These are phyloP conservation scores for Coniochaeta prunicola DNA, from an alignment of 2,329 filamentous ascomycete species.

Conservation along the genomic window DNA sequence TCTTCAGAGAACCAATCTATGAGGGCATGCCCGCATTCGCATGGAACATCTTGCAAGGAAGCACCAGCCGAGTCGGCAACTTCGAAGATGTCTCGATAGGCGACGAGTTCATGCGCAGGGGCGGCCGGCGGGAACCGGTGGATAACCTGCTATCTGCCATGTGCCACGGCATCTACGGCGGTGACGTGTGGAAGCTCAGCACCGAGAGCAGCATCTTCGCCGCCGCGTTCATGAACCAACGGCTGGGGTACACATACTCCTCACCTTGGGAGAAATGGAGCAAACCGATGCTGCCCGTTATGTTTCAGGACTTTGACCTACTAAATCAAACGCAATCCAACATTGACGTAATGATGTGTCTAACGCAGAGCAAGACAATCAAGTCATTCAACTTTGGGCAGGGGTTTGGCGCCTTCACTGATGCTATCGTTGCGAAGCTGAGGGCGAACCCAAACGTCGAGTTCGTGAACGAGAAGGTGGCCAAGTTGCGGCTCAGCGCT, in stretches of 20 bases:
- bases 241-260: not conserved
- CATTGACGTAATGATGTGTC: constrained; percentile 6
- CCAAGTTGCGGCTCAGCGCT: constrained; percentile 32
- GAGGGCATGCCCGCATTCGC: constrained; percentile 22
- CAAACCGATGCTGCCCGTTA: not conserved
- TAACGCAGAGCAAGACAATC: not conserved
- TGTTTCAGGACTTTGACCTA: constrained; percentile 3
- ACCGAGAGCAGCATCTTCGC: constrained; percentile 55
- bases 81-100: constrained; percentile 64
- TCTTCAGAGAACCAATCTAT: constrained; percentile 50
- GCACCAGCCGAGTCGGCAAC: constrained; percentile 7
- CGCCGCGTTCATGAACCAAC: constrained; percentile 34
- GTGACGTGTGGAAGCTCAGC: constrained; percentile 77
- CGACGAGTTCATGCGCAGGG: constrained; percentile 52
- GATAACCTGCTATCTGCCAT: constrained; percentile 71
- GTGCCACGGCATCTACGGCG: constrained; percentile 87
- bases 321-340: constrained; percentile 8
- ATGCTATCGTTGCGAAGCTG: constrained; percentile 45
- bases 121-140: constrained; percentile 42
- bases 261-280: not conserved
- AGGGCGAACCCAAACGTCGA: constrained; percentile 48
- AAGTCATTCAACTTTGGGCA: constrained; percentile 31
- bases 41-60: not conserved
- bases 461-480: constrained; percentile 44
- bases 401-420: constrained; percentile 57